A percentile compares a stretch with the other conserved stretches of the same genome.
phyloP scores from a whole-genome alignment of 257 asterid genomes.

The Scutellaria galericulata region DNA sequence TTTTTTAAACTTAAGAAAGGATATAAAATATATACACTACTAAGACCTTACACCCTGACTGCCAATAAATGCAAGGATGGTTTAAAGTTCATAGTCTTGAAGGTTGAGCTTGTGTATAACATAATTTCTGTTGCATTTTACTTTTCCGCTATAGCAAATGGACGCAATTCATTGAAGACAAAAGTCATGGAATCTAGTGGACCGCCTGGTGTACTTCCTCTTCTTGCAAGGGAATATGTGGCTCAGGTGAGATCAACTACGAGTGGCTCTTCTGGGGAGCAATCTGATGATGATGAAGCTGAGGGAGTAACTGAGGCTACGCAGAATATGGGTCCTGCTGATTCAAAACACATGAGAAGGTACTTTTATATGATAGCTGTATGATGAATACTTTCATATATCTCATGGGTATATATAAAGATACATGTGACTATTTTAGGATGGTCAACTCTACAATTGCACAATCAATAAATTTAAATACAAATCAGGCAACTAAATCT shows the following conservation, averaged over 20 bases:
- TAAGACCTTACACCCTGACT: not conserved
- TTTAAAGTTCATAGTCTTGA: slow-evolving; percentile 18
- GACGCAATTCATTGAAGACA: slow-evolving; percentile 49
- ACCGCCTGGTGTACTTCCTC: slow-evolving; percentile 45
- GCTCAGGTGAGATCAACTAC: slow-evolving; percentile 71
- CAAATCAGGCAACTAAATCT: no score
- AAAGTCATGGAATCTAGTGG: slow-evolving; percentile 63
- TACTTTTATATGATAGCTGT: slow-evolving; percentile 29
- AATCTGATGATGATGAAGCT: slow-evolving; percentile 78
- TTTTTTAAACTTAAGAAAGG: not conserved
- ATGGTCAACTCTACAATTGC: no score
- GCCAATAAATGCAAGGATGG: not conserved
- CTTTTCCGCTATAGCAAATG: slow-evolving; percentile 49
- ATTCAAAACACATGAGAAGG: slow-evolving; percentile 88
- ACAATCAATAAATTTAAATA: no score
- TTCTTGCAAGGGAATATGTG: slow-evolving; percentile 53
- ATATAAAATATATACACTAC: not conserved
- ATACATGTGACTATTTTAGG: no score
- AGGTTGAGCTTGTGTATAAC: slow-evolving; percentile 15
- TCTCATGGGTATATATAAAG: no score
- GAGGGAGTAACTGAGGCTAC: slow-evolving; percentile 73
- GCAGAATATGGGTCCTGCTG: slow-evolving; percentile 61
- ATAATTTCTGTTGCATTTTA: slow-evolving; percentile 29
- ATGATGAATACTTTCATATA: no score
- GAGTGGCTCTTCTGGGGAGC: slow-evolving; percentile 88